phyloP scores from a whole-genome alignment of 371 early-diverging fungal genomes.

The Catenaria anguillulae region DNA sequence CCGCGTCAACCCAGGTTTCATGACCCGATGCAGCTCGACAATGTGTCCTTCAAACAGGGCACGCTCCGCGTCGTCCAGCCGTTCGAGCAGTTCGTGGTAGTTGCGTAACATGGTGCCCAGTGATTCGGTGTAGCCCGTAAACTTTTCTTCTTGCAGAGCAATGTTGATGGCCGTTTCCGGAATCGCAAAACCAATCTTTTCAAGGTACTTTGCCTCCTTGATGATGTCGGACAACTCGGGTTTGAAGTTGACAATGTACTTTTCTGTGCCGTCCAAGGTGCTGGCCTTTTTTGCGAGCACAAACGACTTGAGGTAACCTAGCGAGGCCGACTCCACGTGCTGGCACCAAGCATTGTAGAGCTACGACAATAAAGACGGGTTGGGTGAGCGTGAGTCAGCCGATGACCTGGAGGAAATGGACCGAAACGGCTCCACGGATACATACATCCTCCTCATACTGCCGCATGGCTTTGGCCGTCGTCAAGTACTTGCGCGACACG shows the following conservation, averaged over 20 bases:
- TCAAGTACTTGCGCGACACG: slow-evolving; percentile 36
- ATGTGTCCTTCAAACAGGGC: slow-evolving; percentile 30
- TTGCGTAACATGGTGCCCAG: slow-evolving; percentile 26
- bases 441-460: slow-evolving; percentile 35
- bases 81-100: slow-evolving; percentile 27
- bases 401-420: no score
- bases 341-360: slow-evolving; percentile 34
- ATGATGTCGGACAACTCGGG: slow-evolving; percentile 36
- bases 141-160: slow-evolving; percentile 41
- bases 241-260: slow-evolving; percentile 30
- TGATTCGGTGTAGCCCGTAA: slow-evolving; percentile 29
- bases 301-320: slow-evolving; percentile 32
- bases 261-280: slow-evolving; percentile 9
- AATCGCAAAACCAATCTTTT: slow-evolving; percentile 31
- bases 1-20: slow-evolving; percentile 41
- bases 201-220: slow-evolving; percentile 42
- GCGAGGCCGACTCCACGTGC: slow-evolving; percentile 31
- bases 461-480: slow-evolving; percentile 37
- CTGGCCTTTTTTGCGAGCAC: slow-evolving; percentile 16
- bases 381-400: no score
- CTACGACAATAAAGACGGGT: no score
- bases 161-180: slow-evolving; percentile 43
- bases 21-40: slow-evolving; percentile 30
- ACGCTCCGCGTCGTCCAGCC: slow-evolving; percentile 29
- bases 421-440: background rate